Conservation (phyloP, 2,329 filamentous ascomycete species). For the Neoarthrinium moseri region DNA sequence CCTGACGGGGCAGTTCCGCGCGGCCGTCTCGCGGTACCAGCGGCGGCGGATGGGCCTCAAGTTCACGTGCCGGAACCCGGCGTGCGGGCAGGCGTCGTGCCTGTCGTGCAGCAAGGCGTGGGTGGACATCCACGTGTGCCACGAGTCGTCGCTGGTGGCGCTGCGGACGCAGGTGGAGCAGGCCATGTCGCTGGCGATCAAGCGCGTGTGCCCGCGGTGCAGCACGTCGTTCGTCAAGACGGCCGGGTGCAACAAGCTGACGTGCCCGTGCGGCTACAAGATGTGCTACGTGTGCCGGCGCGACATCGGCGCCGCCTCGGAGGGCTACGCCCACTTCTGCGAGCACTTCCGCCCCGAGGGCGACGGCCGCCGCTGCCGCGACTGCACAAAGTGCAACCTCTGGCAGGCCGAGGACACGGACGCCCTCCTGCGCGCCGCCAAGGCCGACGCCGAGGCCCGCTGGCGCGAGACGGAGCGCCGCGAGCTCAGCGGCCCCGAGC, state of each 20-base stretch:
- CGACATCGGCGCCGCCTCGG: slow-evolving; percentile 57
- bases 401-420: slow-evolving; percentile 76
- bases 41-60: slow-evolving; percentile 70
- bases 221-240: slow-evolving; percentile 91
- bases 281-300: slow-evolving; percentile 98
- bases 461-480: slow-evolving; percentile 67
- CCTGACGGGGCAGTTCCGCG: slow-evolving; percentile 47
- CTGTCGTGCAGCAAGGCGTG: slow-evolving; percentile 79
- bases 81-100: slow-evolving; percentile 72
- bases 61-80: slow-evolving; percentile 72
- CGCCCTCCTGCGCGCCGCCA: slow-evolving; percentile 64
- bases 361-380: slow-evolving; percentile 66
- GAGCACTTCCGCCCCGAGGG: slow-evolving; percentile 87
- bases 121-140: slow-evolving; percentile 86
- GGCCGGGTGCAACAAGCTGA: slow-evolving; percentile 94
- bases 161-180: slow-evolving; percentile 88
- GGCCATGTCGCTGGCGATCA: slow-evolving; percentile 90
- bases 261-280: slow-evolving; percentile 91
- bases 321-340: slow-evolving; percentile 93
- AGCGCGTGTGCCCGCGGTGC: slow-evolving; percentile 91
- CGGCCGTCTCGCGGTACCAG: slow-evolving; percentile 65
- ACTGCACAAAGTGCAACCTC: slow-evolving; percentile 80
- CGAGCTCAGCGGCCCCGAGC: slow-evolving; percentile 53
- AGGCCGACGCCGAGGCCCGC: slow-evolving; percentile 67
- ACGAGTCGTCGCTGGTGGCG: slow-evolving; percentile 78